phyloP scores from a whole-genome alignment of 163 green algal genomes.

The Chlorella variabilis region DNA sequence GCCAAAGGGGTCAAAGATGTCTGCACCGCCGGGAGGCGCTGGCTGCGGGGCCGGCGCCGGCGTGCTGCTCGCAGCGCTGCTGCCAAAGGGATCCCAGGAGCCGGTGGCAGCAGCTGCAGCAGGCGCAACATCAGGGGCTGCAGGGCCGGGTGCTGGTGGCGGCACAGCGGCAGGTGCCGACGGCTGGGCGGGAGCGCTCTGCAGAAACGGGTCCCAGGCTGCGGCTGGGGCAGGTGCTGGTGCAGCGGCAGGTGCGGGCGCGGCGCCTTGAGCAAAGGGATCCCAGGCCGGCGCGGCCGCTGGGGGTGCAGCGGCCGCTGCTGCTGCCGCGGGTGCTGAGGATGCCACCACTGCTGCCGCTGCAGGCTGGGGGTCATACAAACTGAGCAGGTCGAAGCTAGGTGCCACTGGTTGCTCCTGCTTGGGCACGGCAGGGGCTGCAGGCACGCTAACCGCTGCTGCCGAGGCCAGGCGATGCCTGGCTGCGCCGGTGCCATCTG shows the following conservation, averaged over 20 bases:
- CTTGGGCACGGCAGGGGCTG: background rate
- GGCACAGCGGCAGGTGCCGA: background rate
- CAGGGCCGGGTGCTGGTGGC: background rate
- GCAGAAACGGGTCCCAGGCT: background rate
- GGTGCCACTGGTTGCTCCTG: background rate
- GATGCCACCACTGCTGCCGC: conserved; percentile 16
- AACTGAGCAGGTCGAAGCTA: conserved; percentile 55
- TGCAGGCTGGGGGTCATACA: conserved; percentile 44
- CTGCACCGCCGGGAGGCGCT: background rate
- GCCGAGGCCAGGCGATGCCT: background rate
- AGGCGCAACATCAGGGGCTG: background rate
- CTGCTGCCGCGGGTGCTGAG: conserved; percentile 30
- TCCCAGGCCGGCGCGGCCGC: conserved; percentile 43
- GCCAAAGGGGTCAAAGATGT: background rate
- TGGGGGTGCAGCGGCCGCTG: background rate
- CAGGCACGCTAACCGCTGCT: background rate
- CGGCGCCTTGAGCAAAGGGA: conserved; percentile 40
- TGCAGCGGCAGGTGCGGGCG: background rate
- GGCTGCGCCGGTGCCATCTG: background rate
- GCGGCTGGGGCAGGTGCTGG: conserved; percentile 1
- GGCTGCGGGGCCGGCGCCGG: background rate
- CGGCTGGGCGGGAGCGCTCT: background rate
- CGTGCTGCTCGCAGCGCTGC: too few species aligned
- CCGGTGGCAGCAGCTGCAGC: background rate
- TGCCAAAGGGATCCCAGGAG: conserved; percentile 39